These are phyloP conservation scores for Beta macrorhiza DNA, from an alignment of 179 eudicot genomes.

Conservation along the genomic window DNA sequence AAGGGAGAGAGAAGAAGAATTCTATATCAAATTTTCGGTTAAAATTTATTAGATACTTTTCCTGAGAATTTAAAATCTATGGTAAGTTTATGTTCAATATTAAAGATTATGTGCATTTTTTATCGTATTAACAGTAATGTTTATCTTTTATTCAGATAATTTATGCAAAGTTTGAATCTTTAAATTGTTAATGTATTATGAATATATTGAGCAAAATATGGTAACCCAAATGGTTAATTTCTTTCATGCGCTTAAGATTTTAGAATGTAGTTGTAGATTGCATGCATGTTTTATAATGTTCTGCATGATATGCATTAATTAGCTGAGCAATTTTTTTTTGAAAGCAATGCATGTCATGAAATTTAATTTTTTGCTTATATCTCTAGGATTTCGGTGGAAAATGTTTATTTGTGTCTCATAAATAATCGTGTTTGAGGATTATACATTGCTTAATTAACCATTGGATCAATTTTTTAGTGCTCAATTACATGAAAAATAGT, in stretches of 20 bases:
- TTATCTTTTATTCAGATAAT: not conserved
- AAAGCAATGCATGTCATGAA: not conserved
- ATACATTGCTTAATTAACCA: too few species aligned
- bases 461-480: too few species aligned
- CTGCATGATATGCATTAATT: not conserved
- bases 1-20: not conserved
- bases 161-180: not conserved
- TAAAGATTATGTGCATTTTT: not conserved
- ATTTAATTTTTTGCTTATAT: not conserved
- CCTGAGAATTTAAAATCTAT: not conserved
- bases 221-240: not conserved
- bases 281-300: not conserved
- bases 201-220: not conserved
- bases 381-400: not conserved
- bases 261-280: not conserved
- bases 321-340: not conserved
- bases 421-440: not conserved
- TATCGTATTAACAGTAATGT: too few species aligned
- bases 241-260: not conserved
- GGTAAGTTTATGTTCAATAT: too few species aligned
- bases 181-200: not conserved
- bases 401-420: too few species aligned
- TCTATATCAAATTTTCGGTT: not conserved
- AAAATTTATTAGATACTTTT: constrained; percentile 11
- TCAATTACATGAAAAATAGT: too few species aligned